Base-by-base conservation (phyloP, 306 rosid genomes). In the Urtica urens region DNA sequence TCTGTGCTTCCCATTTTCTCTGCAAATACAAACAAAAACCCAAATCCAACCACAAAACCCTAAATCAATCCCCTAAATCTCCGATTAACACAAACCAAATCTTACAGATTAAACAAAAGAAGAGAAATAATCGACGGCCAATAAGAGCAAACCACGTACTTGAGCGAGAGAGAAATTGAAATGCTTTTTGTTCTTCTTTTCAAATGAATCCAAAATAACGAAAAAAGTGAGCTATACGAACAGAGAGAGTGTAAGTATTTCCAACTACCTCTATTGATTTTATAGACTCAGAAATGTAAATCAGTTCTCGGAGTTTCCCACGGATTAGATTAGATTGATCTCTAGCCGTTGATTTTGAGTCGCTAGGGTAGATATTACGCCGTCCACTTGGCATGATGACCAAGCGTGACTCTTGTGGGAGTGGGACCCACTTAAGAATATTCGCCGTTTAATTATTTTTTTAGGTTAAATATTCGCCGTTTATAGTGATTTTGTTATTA, bases 1-100 rank as follows among this genome's bases (percentile, higher is more conserved):
- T 58, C 92, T 10, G 92, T 30, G 66, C 79, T 81, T 28, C 94
- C 94, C 99, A 85, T 85, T 3, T 9, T 35, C n/a, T 4, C 40
- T 35, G 15, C n/a, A 16, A 14, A 35, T 35, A 14, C 40, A 35
- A 35, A 35, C 40, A 35, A 2, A 2, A 51, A 31, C 3, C 43
- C 10, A 24, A 13, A 51, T 23, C 25, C n/a, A 29, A 13, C 4
- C 18, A 6, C 8, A 45, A 24, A 7, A 8, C 1, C 2, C 13
- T n/a, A 23, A 38, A 31, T 30, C 45, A 6, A 57, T 1, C 39
- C 10, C n/a, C n/a, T n/a, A n/a, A n/a, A n/a, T n/a, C n/a, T n/a
- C n/a, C n/a, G n/a, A n/a, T n/a, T n/a, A n/a, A n/a, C n/a, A 44
- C 1, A 18, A 26, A 5, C 2, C 1, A 37, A 23, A 23, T 14